Evolutionary conservation across 2,329 filamentous ascomycete species (phyloP).

Genomic region (Alternaria infectoria): DNA sequence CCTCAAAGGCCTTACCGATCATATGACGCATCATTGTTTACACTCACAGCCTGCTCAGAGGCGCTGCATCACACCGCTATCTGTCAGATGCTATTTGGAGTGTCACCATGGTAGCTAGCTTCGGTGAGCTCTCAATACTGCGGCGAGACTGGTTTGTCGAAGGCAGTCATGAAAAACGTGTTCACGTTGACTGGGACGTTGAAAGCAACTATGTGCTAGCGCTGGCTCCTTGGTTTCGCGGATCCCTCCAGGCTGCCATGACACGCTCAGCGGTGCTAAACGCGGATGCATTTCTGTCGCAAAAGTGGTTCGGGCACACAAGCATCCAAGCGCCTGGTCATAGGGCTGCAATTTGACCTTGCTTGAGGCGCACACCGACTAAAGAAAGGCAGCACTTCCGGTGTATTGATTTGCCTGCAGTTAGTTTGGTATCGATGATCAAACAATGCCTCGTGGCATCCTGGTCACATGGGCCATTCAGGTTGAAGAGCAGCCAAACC

Average conservation of each 20-base stretch:
- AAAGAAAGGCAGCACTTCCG: conserved; percentile 5
- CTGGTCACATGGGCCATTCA: conserved; percentile 20
- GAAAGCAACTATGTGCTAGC: background rate
- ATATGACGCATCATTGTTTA: conserved; percentile 17
- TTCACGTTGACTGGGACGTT: background rate
- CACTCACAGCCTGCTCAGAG: background rate
- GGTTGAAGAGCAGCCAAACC: conserved; percentile 2
- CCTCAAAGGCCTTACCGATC: conserved; percentile 10
- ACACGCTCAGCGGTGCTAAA: background rate
- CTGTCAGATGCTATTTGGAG: conserved; percentile 13
- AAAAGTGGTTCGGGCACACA: conserved; percentile 10
- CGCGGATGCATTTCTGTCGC: conserved; percentile 4
- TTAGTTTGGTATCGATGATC: conserved; percentile 13
- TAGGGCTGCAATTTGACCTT: conserved; percentile 12
- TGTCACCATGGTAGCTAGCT: background rate
- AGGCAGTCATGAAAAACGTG: background rate
- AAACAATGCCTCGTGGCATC: conserved; percentile 19
- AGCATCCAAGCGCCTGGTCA: conserved; percentile 18
- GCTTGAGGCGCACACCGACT: conserved; percentile 20
- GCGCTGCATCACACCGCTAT: conserved; percentile 21
- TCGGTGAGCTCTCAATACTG: background rate
- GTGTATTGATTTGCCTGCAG: conserved; percentile 11
- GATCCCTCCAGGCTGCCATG: background rate
- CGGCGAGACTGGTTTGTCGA: background rate
- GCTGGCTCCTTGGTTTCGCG: background rate